A percentile compares a stretch with the other conserved stretches of the same genome.
These are phyloP conservation scores for Rhamnella rubrinervis DNA, from an alignment of 331 rosid genomes.

Conservation along the genomic window DNA sequence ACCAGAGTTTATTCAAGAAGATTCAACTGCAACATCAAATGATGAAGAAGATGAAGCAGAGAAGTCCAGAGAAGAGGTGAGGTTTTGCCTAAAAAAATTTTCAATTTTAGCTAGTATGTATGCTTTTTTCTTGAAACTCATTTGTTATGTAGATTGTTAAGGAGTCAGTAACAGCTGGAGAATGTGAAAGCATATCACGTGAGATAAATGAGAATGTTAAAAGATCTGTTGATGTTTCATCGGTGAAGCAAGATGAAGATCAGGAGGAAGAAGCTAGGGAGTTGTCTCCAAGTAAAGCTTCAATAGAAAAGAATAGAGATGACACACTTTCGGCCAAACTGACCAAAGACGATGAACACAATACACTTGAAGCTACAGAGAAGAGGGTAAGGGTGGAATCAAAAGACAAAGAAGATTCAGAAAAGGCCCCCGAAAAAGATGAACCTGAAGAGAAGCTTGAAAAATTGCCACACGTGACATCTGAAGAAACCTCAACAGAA, in stretches of 20 bases:
- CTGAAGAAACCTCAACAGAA: constrained; percentile 18
- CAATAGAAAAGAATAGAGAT: constrained; percentile 12
- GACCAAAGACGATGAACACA: constrained; percentile 1
- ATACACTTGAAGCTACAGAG: not conserved
- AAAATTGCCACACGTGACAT: constrained; percentile 1
- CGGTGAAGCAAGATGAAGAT: constrained; percentile 6
- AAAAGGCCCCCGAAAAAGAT: constrained; percentile 4
- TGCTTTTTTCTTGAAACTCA: not conserved
- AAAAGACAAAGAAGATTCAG: constrained; percentile 16
- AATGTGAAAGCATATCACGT: constrained; percentile 10
- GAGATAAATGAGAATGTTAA: constrained; percentile 16
- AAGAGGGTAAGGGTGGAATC: not conserved
- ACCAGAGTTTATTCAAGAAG: constrained; percentile 21
- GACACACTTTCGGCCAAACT: constrained; percentile 1
- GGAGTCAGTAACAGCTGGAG: constrained; percentile 12
- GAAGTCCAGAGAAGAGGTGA: constrained; percentile 29
- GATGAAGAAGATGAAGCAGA: constrained; percentile 11
- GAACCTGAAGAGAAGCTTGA: constrained; percentile 23
- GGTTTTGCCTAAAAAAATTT: constrained; percentile 3
- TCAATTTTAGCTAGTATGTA: not conserved
- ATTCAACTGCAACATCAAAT: constrained; percentile 4
- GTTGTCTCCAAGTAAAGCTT: constrained; percentile 1
- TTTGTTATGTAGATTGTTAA: constrained; percentile 22
- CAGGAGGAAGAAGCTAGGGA: not conserved
- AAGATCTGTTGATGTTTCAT: constrained; percentile 10